phyloP scores from a whole-genome alignment of 2,329 filamentous ascomycete species.

The Fusarium subtropicale region DNA sequence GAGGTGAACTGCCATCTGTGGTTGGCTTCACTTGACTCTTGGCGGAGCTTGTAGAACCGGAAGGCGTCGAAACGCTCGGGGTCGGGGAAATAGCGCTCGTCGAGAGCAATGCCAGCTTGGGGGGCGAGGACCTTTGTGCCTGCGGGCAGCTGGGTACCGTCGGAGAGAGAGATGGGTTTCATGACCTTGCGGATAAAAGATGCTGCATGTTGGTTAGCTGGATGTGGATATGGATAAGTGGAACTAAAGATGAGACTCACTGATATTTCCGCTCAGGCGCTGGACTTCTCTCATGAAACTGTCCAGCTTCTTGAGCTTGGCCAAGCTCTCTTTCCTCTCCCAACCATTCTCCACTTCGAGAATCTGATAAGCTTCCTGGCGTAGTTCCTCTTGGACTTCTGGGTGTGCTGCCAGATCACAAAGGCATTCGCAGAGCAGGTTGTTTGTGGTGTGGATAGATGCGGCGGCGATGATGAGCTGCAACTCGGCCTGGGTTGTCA shows the following conservation, averaged over 20 bases:
- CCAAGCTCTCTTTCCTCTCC: conserved; percentile 57
- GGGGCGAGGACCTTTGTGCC: conserved; percentile 58
- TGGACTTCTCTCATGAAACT: conserved; percentile 62
- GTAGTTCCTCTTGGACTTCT: conserved; percentile 60
- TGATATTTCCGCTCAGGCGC: conserved; percentile 57
- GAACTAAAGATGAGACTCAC: conserved; percentile 46
- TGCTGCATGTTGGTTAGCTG: conserved; percentile 48
- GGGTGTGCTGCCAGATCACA: conserved; percentile 62
- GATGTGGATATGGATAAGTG: not conserved
- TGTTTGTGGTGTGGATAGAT: conserved; percentile 60
- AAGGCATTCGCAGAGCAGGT: conserved; percentile 60
- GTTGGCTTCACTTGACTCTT: conserved; percentile 53
- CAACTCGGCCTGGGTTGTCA: conserved; percentile 55
- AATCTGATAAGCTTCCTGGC: conserved; percentile 60
- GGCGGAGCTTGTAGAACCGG: conserved; percentile 61
- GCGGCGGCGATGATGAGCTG: conserved; percentile 60
- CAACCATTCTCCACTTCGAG: conserved; percentile 57
- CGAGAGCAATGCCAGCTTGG: conserved; percentile 56
- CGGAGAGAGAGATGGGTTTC: conserved; percentile 58
- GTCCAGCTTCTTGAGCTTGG: conserved; percentile 60
- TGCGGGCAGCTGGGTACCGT: conserved; percentile 57
- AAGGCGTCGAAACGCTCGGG: conserved; percentile 61
- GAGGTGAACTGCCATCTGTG: conserved; percentile 59
- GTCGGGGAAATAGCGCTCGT: conserved; percentile 55
- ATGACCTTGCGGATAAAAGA: conserved; percentile 60